Evolutionary conservation across 331 rosid species (phyloP).

Genomic region (Rosa hybrid): DNA sequence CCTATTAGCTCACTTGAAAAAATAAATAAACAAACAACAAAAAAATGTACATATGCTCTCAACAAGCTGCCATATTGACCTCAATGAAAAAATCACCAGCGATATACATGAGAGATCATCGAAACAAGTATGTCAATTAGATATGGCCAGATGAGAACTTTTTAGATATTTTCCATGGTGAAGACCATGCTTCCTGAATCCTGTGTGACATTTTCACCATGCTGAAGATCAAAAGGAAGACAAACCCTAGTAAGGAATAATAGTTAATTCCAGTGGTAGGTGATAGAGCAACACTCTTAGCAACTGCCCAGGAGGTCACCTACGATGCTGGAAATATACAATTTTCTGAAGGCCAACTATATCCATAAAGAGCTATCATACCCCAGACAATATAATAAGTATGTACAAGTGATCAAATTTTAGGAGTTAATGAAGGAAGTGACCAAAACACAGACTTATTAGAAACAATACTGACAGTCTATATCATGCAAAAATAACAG

Average conservation of each 20-base stretch:
- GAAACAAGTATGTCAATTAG: neutral
- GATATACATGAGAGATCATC: neutral
- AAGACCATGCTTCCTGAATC: neutral
- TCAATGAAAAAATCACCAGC: neutral
- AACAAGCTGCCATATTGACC: slow-evolving; percentile 2
- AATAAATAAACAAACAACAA: no score
- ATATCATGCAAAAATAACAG: neutral
- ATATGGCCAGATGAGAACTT: neutral
- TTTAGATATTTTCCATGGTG: neutral
- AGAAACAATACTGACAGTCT: neutral
- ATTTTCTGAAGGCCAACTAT: no score
- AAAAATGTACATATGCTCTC: neutral
- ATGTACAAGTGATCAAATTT: neutral
- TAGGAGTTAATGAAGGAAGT: neutral
- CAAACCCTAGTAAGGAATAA: no score
- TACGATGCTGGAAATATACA: no score
- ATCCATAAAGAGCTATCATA: no score
- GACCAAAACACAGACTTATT: neutral
- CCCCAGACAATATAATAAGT: neutral
- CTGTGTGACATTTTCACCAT: neutral
- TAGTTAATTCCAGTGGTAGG: no score
- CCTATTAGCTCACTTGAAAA: neutral
- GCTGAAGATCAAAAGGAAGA: no score
- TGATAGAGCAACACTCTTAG: no score
- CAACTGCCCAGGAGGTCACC: no score